A percentile compares a stretch with the other conserved stretches of the same genome.
phyloP scores from a whole-genome alignment of 306 rosid species.

The Alnus rubra region DNA sequence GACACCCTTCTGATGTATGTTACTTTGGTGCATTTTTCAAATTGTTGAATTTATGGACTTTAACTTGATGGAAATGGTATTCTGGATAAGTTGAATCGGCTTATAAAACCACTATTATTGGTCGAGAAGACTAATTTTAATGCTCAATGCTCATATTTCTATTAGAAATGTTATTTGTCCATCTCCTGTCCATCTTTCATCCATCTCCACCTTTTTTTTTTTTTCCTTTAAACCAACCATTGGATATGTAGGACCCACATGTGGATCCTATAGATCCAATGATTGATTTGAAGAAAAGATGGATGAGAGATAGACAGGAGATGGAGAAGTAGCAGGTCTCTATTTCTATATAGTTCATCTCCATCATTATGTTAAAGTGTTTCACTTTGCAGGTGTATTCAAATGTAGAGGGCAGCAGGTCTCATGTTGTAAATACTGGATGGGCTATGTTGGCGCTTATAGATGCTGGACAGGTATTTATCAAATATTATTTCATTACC shows the following conservation, averaged over 20 bases:
- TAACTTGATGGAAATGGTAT: constrained; percentile 14
- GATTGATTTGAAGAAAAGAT: no score
- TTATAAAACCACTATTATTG: constrained; percentile 11
- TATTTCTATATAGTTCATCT: constrained; percentile 10
- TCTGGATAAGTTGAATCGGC: constrained; percentile 5
- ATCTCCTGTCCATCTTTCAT: no score
- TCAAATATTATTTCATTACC: constrained; percentile 11
- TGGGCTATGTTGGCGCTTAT: constrained; percentile 84
- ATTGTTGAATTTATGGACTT: neutral
- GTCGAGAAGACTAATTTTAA: constrained; percentile 6
- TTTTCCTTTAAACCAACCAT: no score
- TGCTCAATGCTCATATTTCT: constrained; percentile 10
- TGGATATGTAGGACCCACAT: no score
- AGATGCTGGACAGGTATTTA: constrained; percentile 73
- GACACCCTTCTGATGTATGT: neutral
- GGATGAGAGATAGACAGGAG: no score
- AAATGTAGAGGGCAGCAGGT: constrained; percentile 54
- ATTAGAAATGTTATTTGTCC: no score
- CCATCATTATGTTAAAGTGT: neutral
- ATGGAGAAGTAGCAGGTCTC: no score
- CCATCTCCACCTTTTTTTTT: no score
- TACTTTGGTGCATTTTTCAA: neutral
- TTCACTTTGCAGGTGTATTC: constrained; percentile 61
- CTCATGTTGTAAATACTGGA: constrained; percentile 77
- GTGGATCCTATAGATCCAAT: no score